These are phyloP conservation scores for Phaeolepiota aurea DNA, from an alignment of 768 basidiomycete genomes.

Conservation along the genomic window DNA sequence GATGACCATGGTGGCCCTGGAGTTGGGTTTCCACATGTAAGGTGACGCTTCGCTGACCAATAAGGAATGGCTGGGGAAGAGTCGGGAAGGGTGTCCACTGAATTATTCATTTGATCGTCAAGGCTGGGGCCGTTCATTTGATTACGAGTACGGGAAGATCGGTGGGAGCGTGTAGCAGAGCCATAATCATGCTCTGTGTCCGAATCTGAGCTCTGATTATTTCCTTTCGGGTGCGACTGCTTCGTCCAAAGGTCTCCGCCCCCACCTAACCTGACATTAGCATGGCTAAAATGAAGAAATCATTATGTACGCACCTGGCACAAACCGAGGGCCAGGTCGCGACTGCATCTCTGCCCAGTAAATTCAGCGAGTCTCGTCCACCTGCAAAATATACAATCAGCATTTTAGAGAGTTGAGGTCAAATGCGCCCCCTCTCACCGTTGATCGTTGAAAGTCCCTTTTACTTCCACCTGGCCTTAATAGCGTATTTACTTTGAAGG, in stretches of 20 bases:
- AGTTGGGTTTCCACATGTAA: constrained; percentile 82
- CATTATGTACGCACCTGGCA: constrained; percentile 12
- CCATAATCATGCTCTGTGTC: constrained; percentile 45
- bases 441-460: background rate
- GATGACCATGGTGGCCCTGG: constrained; percentile 61
- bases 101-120: constrained; percentile 30
- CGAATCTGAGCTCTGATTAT: constrained; percentile 35
- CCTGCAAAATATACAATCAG: no score
- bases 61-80: constrained; percentile 63
- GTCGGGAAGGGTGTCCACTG: constrained; percentile 38
- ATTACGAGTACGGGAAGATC: constrained; percentile 31
- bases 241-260: constrained; percentile 24
- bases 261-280: constrained; percentile 7
- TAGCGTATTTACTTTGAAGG: constrained; percentile 4
- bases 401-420: background rate
- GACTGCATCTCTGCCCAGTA: background rate
- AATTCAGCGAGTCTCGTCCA: background rate
- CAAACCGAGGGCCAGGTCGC: constrained; percentile 17
- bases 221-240: constrained; percentile 11
- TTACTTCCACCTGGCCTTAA: background rate
- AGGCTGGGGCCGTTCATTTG: constrained; percentile 21
- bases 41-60: constrained; percentile 85
- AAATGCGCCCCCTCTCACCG: background rate
- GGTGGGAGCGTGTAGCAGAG: constrained; percentile 41
- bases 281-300: background rate